Evolutionary conservation across 2,329 filamentous ascomycete species (phyloP), one percentile per base, ranked within the genome.

Genomic region (Colletotrichum sp.): DNA sequence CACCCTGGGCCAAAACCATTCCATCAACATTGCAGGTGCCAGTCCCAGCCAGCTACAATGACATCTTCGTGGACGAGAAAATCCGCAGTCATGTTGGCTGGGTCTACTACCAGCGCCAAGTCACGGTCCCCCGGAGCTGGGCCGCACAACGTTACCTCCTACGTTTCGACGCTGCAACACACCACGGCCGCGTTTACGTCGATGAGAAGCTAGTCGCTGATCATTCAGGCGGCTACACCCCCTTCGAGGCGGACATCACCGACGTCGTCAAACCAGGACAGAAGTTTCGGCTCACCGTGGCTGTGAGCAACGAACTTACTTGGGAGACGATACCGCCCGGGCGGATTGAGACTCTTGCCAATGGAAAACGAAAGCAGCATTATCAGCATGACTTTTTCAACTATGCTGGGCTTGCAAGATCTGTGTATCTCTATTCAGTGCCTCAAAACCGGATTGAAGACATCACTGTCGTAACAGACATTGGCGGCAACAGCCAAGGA

Each of bases 381-480:
- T 82, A 82, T 32, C 78, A 81, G 44, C 81, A 83, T 70, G 81
- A 82, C 69, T 84, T 83, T 57, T 82, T 79, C 69, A 84, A 84
- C 69, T 82, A 82, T 57, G 66, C 78, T 4, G 82, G 82, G 16
- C 76, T 83, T 21, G 78, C 80, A 3, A 79, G 82, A 1, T 83
- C 82, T 0, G 76, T 83, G 4, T 82, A 77, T 74, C 49, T 83
- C 2, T 83, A 79, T 34, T 78, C 75, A 13, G 79, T 82, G 3
- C 80, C 82, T 10, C 26, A 49, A 0, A 69, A 77, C 3, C 78
- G 69, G 21, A 76, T 83, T 49, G 57, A 73, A 18, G 81, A 82
- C 52, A 78, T 82, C n/a, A 79, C 73, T 5, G 72, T 82, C 9
- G 72, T 78, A 13, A 81, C 79, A 7, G 76, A 78, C 8, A 69